Evolutionary conservation across 2,329 filamentous ascomycete genomes (phyloP).

Genomic region (Beauveria bassiana): DNA sequence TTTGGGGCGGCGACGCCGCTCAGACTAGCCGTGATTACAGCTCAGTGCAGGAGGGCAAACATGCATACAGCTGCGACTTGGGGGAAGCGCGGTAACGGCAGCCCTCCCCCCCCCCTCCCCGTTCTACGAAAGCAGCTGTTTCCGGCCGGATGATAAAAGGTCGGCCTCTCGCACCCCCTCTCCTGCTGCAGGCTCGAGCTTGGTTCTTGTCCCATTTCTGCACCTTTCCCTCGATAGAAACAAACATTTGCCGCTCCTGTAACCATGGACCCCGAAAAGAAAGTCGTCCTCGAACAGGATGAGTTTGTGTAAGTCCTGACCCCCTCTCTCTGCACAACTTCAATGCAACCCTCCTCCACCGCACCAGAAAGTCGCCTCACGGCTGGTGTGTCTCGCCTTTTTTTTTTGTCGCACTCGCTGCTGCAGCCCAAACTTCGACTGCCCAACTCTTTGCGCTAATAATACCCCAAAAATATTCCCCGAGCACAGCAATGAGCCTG

Average conservation of each 20-base stretch:
- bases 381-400: not conserved
- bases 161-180: not conserved
- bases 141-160: not conserved
- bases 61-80: not conserved
- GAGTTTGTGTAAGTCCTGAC: constrained; percentile 6
- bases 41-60: not conserved
- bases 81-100: not conserved
- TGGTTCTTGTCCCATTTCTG: not conserved
- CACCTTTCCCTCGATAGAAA: not conserved
- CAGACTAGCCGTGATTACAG: not conserved
- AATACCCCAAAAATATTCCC: not conserved
- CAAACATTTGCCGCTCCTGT: not conserved
- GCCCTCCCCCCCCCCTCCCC: not conserved
- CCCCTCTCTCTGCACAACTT: not conserved
- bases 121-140: not conserved
- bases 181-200: not conserved
- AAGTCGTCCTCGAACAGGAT: constrained; percentile 6
- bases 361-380: not conserved
- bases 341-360: not conserved
- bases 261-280: constrained; percentile 10
- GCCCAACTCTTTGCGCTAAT: not conserved
- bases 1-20: not conserved
- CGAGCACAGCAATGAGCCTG: not conserved
- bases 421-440: not conserved
- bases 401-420: not conserved